Percentiles rank a stretch among this genome's conserved stretches.
Evolutionary conservation across 2,329 filamentous ascomycete species (phyloP).

Genomic region (Escovopsis sp.): DNA sequence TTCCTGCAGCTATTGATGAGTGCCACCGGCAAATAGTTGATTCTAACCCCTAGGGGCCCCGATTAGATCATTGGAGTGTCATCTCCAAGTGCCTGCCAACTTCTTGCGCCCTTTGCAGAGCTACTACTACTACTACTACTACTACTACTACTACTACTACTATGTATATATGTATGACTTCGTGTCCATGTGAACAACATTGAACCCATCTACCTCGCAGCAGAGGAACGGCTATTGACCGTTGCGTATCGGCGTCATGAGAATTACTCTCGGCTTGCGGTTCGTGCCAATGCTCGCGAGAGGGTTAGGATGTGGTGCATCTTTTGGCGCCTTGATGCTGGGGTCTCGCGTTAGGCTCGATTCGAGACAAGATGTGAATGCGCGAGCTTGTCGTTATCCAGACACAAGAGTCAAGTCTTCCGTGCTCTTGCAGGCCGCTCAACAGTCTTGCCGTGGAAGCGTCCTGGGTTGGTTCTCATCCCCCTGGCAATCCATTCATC

Average conservation of each 20-base stretch:
- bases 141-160: too few species aligned
- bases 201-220: too few species aligned
- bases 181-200: too few species aligned
- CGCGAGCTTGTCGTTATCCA: slow-evolving; percentile 6
- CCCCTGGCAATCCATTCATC: background rate
- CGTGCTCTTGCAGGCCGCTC: slow-evolving; percentile 21
- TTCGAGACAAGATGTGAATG: slow-evolving; percentile 10
- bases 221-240: too few species aligned
- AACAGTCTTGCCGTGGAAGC: slow-evolving; percentile 40
- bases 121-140: too few species aligned
- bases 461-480: slow-evolving; percentile 26
- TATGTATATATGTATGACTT: too few species aligned
- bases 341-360: slow-evolving; percentile 16
- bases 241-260: background rate
- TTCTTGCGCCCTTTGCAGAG: too few species aligned
- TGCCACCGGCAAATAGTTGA: too few species aligned
- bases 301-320: slow-evolving; percentile 15
- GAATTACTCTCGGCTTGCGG: background rate
- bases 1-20: too few species aligned
- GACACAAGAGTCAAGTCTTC: slow-evolving; percentile 7
- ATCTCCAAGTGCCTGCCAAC: too few species aligned
- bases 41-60: too few species aligned
- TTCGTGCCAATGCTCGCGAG: slow-evolving; percentile 10
- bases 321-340: slow-evolving; percentile 12
- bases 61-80: too few species aligned